Evolutionary conservation across 1,139 yeast genomes (phyloP), one percentile per base, ranked within the genome.

Genomic region (Martiniozyma asiatica): DNA sequence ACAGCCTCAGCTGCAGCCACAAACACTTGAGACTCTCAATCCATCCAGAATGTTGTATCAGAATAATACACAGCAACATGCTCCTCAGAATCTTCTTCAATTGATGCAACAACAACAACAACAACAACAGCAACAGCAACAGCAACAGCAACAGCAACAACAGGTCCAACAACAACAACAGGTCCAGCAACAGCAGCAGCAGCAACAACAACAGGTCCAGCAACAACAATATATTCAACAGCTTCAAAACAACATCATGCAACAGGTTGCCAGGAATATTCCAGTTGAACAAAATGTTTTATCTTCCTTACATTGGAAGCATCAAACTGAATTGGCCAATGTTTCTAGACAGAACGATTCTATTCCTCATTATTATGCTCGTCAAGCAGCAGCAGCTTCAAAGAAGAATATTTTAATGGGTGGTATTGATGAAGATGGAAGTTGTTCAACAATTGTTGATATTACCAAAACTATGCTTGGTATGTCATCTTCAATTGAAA

Each of bases 351-450:
- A 71, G 40, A 70, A 87, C 11, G 65, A 63, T 35, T 58, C 70
- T 25, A 22, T 31, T 8, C 85, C 96, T 8, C 96, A 89, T 56
- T 79, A 69, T 43, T 89, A 85, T 55, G 98, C 98, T 4, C 69
- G 96, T 40, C 81, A 80, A 45, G 93, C 92, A 34, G 97, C 97
- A 2, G 69, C 82, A 35, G 70, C 81, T 43, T 81, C 89, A 14
- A 73, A 60, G 66, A 68, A 53, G 53, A 25, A 33, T 8, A 14
- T 37, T n/a, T n/a, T 25, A 15, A n/a, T 30, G 10, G 27, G 32
- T 25, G 18, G 38, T 33, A 8, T 26, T 33, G 23, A 30, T 13
- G 22, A 33, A 8, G 32, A 39, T 20, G 36, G 40, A 14, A 37
- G 43, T 21, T 45, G 50, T 17, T 22, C 34, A 12, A 67, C 67